These are phyloP conservation scores for Xylaria sp. DNA, from an alignment of 2,329 filamentous ascomycete species.

Conservation along the genomic window DNA sequence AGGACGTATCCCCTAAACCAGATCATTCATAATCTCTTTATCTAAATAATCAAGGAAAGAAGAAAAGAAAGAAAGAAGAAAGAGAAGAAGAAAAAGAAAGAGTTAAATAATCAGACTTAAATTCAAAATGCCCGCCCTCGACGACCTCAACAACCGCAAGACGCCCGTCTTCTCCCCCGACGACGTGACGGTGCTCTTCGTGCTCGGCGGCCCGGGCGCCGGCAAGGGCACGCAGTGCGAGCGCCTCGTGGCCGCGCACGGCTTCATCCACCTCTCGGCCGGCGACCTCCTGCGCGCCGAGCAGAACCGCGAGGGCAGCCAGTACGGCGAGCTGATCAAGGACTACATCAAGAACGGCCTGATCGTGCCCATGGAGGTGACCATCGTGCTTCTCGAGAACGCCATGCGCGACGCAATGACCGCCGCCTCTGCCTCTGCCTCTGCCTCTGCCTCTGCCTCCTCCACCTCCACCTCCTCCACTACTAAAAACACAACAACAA, in stretches of 20 bases:
- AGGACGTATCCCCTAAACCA: background rate
- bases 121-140: conserved; percentile 54
- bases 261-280: conserved; percentile 92
- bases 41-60: background rate
- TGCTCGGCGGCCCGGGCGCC: conserved; percentile 93
- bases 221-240: conserved; percentile 97
- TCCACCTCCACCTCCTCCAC: too few relatives aligned
- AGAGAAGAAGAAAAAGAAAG: background rate
- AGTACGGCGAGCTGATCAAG: conserved; percentile 94
- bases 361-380: conserved; percentile 99
- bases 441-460: too few relatives aligned
- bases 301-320: conserved; percentile 84
- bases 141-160: conserved; percentile 53
- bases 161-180: conserved; percentile 78
- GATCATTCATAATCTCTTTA: background rate
- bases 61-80: background rate
- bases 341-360: conserved; percentile 92
- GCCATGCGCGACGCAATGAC: conserved; percentile 80
- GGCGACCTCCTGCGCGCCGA: conserved; percentile 94
- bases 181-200: conserved; percentile 92
- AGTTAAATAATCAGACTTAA: background rate
- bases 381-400: conserved; percentile 91
- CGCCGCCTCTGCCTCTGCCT: conserved; percentile 26
- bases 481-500: too few relatives aligned
- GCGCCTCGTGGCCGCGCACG: conserved; percentile 86